These are phyloP conservation scores for Chionographis japonica DNA, from an alignment of 106 monocot genomes.

Conservation along the genomic window DNA sequence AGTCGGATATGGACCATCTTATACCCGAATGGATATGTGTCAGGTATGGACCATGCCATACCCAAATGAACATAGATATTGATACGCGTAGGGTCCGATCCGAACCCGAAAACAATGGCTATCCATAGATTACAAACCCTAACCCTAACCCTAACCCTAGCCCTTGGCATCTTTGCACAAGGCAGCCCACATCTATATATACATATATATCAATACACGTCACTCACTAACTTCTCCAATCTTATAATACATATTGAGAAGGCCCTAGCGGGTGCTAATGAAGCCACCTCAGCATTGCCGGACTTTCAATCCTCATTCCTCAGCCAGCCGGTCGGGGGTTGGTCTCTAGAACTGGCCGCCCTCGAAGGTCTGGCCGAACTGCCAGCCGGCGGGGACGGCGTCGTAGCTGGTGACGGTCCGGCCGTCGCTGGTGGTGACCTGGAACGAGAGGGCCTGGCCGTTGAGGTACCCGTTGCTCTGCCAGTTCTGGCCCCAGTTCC, in stretches of 20 bases:
- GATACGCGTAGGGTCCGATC: too few species aligned
- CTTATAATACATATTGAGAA: not conserved
- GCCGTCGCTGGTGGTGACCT: conserved; percentile 38
- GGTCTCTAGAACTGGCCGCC: conserved; percentile 2
- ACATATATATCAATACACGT: not conserved
- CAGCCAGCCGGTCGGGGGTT: not conserved
- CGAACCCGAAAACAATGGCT: too few species aligned
- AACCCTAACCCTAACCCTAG: too few species aligned
- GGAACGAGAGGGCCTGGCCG: conserved; percentile 1
- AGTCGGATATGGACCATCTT: too few species aligned
- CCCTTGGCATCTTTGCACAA: not conserved
- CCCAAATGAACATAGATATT: too few species aligned
- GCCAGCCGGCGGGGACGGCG: conserved; percentile 10
- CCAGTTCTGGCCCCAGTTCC: conserved; percentile 17
- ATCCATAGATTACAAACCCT: too few species aligned
- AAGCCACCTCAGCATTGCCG: conserved; percentile 17
- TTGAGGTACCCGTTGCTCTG: conserved; percentile 1
- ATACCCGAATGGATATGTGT: too few species aligned
- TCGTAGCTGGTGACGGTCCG: conserved; percentile 20
- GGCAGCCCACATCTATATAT: not conserved
- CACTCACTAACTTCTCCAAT: too few species aligned
- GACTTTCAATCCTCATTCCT: too few species aligned
- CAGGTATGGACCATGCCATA: too few species aligned
- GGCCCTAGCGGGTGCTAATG: conserved; percentile 18
- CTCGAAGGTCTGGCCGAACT: conserved; percentile 33